Evolutionary conservation across 2,329 filamentous ascomycete genomes (phyloP).

Genomic region (Ascocoryne sarcoides): DNA sequence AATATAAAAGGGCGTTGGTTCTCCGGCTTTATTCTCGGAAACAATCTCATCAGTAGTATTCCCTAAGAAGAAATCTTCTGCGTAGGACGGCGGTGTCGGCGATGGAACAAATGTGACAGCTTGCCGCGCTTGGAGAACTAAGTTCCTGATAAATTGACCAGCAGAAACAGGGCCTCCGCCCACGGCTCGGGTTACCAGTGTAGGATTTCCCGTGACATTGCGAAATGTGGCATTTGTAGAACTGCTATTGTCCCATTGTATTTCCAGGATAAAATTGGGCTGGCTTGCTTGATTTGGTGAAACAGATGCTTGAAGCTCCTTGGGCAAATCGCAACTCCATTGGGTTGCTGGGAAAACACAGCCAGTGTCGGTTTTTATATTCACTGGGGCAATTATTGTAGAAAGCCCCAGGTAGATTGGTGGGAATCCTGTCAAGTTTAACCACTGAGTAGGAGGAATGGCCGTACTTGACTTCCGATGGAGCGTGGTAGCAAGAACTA

Average conservation of each 20-base stretch:
- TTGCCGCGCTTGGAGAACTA: slow-evolving; percentile 26
- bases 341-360: slow-evolving; percentile 66
- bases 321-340: slow-evolving; percentile 82
- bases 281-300: slow-evolving; percentile 56
- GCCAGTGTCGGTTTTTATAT: slow-evolving; percentile 51
- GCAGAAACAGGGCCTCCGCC: slow-evolving; percentile 28
- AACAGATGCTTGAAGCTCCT: slow-evolving; percentile 60
- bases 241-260: slow-evolving; percentile 60
- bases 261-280: slow-evolving; percentile 73
- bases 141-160: slow-evolving; percentile 24
- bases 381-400: slow-evolving; percentile 67
- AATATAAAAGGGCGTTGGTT: slow-evolving; percentile 83
- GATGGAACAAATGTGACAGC: slow-evolving; percentile 34
- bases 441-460: slow-evolving; percentile 46
- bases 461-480: slow-evolving; percentile 32
- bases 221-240: slow-evolving; percentile 35
- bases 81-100: slow-evolving; percentile 35
- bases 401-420: slow-evolving; percentile 77
- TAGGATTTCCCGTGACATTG: slow-evolving; percentile 23
- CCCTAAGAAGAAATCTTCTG: slow-evolving; percentile 74
- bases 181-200: slow-evolving; percentile 17
- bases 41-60: slow-evolving; percentile 73
- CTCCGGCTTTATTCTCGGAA: slow-evolving; percentile 63
- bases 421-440: slow-evolving; percentile 80
- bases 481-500: slow-evolving; percentile 51